Evolutionary conservation across 495 filamentous ascomycete species (phyloP), one percentile per base, ranked within the genome.

Genomic region (Aspergillus nidulans): DNA sequence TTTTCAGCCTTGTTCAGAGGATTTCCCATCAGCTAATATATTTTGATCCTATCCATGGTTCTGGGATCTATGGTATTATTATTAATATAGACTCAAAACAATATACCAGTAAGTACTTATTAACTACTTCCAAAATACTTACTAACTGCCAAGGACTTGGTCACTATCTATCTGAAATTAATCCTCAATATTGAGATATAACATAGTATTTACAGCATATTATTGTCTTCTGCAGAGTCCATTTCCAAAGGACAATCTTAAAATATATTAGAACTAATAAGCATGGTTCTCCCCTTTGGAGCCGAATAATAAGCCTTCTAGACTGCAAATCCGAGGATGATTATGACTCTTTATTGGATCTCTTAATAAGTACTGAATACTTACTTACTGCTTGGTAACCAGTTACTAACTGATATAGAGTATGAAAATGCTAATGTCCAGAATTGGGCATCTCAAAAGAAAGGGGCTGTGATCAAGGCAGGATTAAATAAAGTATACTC

Each of bases 401-500:
- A 28, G 4, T n/a, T n/a, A 30, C 30, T 57, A 46, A 57, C 39
- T 28, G 38, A 18, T 30, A 46, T 25, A 57, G 55, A 45, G 8
- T 20, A 57, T 52, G 43, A 58, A 36, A 25, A 13, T 24, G 6
- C 4, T 0, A 36, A 43, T 25, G 44, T 58, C 16, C 43, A 43
- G 26, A 53, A 53, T 42, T 58, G 50, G 56, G 50, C 50, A 30
- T 44, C 34, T 0, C 44, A 58, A 30, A 58, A 58, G 44, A 58
- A 50, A 53, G 20, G 49, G 6, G 1, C 23, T 34, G 18, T 53
- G 10, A 54, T 58, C 6, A 53, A 53, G 39, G 43, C 50, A 30
- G 56, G 50, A 0, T 32, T 58, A 41, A 50, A 36, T 58, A 41
- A 58, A 36, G 42, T 43, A 19, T 58, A 45, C 26, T 58, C 56